Evolutionary conservation across 1,284 basidiomycete genomes (phyloP).

Genomic region (Taiwanofungus camphoratus): DNA sequence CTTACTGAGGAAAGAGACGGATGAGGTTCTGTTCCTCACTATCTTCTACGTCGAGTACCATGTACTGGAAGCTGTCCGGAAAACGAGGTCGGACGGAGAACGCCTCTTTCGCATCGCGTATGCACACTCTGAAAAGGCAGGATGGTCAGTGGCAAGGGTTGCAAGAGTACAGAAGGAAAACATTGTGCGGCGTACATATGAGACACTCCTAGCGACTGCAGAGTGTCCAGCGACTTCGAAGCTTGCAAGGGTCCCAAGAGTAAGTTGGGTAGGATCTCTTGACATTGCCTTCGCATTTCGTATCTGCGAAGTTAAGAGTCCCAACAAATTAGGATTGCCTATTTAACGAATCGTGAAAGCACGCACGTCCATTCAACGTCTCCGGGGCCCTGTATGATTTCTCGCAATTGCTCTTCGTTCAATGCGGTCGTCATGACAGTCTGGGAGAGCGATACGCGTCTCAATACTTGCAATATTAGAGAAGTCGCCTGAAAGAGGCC

Average conservation of each 20-base stretch:
- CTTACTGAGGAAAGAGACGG: slow-evolving; percentile 71
- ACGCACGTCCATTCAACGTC: slow-evolving; percentile 75
- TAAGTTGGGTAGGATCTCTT: slow-evolving; percentile 84
- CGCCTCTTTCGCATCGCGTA: slow-evolving; percentile 82
- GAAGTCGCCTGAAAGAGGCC: too few species aligned
- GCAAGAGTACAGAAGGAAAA: slow-evolving; percentile 4
- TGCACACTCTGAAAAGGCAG: slow-evolving; percentile 60
- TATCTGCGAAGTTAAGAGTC: too few species aligned
- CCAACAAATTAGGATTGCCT: too few species aligned
- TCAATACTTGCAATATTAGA: too few species aligned
- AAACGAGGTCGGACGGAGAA: slow-evolving; percentile 86
- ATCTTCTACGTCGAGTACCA: slow-evolving; percentile 85
- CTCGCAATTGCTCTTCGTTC: slow-evolving; percentile 49
- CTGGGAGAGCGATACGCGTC: background rate
- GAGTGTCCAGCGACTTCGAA: slow-evolving; percentile 69
- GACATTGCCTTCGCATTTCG: slow-evolving; percentile 91
- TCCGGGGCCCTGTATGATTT: slow-evolving; percentile 66
- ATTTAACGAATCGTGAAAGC: background rate
- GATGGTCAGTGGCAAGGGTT: background rate
- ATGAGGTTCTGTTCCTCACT: slow-evolving; percentile 89
- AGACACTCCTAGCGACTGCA: slow-evolving; percentile 66
- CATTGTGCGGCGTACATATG: slow-evolving; percentile 66
- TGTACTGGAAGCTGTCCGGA: slow-evolving; percentile 73
- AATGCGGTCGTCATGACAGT: slow-evolving; percentile 3
- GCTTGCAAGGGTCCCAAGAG: slow-evolving; percentile 86